phyloP scores from a whole-genome alignment of 495 filamentous ascomycete species.

The Hyaloscypha bicolor region DNA sequence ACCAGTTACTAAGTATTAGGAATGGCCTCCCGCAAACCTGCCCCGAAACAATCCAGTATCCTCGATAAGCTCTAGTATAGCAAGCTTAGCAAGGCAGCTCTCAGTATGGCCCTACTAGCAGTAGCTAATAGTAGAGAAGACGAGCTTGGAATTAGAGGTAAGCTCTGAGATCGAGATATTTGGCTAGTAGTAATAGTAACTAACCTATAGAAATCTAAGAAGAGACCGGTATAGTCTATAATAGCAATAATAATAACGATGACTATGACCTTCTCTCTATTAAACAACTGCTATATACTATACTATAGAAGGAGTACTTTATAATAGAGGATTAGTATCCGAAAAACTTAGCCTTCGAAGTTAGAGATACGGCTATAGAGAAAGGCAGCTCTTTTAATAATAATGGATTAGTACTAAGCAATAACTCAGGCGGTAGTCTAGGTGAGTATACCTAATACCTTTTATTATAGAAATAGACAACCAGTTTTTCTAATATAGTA shows the following conservation, averaged over 20 bases:
- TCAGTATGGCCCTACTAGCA: slow-evolving; percentile 3
- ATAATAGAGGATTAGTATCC: slow-evolving; percentile 15
- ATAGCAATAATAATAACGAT: slow-evolving; percentile 2
- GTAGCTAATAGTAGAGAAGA: slow-evolving; percentile 13
- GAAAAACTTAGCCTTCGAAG: slow-evolving; percentile 20
- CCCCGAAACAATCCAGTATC: neutral
- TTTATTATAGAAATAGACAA: slow-evolving; percentile 16
- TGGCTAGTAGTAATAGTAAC: slow-evolving; percentile 8
- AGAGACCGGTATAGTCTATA: slow-evolving; percentile 10
- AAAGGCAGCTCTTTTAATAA: no score
- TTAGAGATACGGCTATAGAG: slow-evolving; percentile 18
- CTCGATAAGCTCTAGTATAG: neutral
- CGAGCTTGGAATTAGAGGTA: slow-evolving; percentile 15
- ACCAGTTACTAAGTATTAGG: no score
- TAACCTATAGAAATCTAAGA: no score
- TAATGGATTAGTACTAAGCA: no score
- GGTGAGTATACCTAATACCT: slow-evolving; percentile 9
- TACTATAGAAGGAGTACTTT: slow-evolving; percentile 25
- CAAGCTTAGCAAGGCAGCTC: slow-evolving; percentile 1
- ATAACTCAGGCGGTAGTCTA: no score
- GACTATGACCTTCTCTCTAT: slow-evolving; percentile 21
- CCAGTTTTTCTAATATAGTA: slow-evolving; percentile 15
- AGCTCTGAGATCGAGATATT: slow-evolving; percentile 19
- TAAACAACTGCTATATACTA: slow-evolving; percentile 27
- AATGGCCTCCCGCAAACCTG: no score